Base-by-base conservation (phyloP, 2,329 filamentous ascomycete species). In the Teratosphaeria destructans region DNA sequence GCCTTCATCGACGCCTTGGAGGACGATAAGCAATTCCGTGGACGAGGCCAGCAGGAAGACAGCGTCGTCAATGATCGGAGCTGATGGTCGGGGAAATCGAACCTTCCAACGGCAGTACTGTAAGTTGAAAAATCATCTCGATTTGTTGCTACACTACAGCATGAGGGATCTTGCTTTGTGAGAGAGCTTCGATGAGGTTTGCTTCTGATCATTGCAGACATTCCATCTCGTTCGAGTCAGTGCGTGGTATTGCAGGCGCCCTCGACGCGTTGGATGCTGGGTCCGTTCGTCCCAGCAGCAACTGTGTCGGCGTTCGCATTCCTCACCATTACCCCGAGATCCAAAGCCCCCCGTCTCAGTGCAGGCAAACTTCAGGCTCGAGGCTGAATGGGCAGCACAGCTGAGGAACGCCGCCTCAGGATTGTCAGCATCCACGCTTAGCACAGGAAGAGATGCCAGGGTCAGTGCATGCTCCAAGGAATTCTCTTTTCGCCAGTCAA, bases 1-100 rank as follows among this genome's bases (percentile, higher is more conserved):
- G 0, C 80, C 37, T 80, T 6, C 78, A 39, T 85, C 81, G 1
- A 84, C 79, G 54, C 79, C 77, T 60, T 83, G 79, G n/a, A 85
- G 65, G 1, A 76, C 76, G 2, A 81, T 77, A 57, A 82, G 62
- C 2, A 85, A 68, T 58, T 78, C 78, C 12, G 75, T 78, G 47
- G 65, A 63, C 5, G 70, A 73, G 23, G 72, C 72, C 2, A 73
- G 66, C 56, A 67, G 64, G 54, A 73, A 63, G 7, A 71, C 57
- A 4, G 67, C 67, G 54, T 73, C 67, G 27, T 69, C 61, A 39
- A 67, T 52, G 34, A 74, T 64, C 1, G 67, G 64, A 43, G 10
- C 5, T 43, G 37, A 4, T 66, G 59, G 65, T 56, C 19, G 58
- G 61, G 34, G 63, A 58, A 16, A 60, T 64, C 23, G 59, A 7